A percentile compares a stretch with the other conserved stretches of the same genome.
These are phyloP conservation scores for Scedosporium dehoogii DNA, from an alignment of 2,329 filamentous ascomycete genomes.

Conservation along the genomic window DNA sequence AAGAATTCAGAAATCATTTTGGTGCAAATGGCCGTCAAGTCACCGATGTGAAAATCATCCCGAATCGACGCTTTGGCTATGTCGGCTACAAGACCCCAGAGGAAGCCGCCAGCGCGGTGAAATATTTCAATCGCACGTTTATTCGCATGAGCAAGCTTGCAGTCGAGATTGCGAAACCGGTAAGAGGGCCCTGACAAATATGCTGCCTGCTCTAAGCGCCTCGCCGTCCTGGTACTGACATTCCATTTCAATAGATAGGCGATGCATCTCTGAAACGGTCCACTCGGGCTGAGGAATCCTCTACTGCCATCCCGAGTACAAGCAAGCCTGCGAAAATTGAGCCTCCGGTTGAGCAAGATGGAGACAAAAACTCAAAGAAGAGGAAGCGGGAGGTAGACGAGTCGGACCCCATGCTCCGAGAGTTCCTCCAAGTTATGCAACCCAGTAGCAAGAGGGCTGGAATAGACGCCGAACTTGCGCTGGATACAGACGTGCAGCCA, in stretches of 20 bases:
- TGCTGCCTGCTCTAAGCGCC: not conserved
- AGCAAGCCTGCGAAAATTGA: not conserved
- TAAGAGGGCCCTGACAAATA: slow-evolving; percentile 27
- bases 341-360: slow-evolving; percentile 16
- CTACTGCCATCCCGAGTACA: not conserved
- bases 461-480: slow-evolving; percentile 6
- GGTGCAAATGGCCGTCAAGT: slow-evolving; percentile 59
- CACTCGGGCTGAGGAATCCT: not conserved
- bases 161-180: slow-evolving; percentile 79
- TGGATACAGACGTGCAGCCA: not conserved
- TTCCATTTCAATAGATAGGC: slow-evolving; percentile 8
- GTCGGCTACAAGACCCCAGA: slow-evolving; percentile 81
- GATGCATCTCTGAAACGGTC: slow-evolving; percentile 7
- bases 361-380: slow-evolving; percentile 45
- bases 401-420: slow-evolving; percentile 70
- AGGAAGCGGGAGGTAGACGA: slow-evolving; percentile 53
- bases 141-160: slow-evolving; percentile 91
- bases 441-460: slow-evolving; percentile 18
- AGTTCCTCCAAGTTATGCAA: slow-evolving; percentile 79
- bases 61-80: slow-evolving; percentile 86
- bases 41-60: slow-evolving; percentile 87
- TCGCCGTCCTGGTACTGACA: not conserved
- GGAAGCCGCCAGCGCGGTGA: slow-evolving; percentile 73
- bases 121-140: slow-evolving; percentile 92
- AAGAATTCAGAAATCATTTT: slow-evolving; percentile 85